Conservation (phyloP, 2,329 filamentous ascomycete genomes). For the Kalmusia sp. region DNA sequence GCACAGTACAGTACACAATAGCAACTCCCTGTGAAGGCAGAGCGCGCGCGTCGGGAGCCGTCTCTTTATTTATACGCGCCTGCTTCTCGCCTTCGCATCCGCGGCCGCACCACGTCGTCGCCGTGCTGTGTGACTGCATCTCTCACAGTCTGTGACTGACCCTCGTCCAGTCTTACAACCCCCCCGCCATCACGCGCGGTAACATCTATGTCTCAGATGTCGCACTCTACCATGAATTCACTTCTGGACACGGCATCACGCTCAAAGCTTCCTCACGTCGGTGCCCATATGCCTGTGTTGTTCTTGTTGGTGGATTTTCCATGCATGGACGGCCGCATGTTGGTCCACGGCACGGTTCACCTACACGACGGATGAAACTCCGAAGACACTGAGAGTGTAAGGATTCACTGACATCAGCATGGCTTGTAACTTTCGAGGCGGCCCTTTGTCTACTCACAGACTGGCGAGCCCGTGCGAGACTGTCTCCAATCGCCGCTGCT, state of each 20-base stretch:
- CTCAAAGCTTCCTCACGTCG: neutral
- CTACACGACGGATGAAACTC: neutral
- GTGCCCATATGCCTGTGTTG: neutral
- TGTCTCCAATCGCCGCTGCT: neutral
- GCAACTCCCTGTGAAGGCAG: neutral
- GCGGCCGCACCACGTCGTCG: neutral
- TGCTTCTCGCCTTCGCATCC: neutral
- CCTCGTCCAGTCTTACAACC: conserved; percentile 4
- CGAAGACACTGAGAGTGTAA: neutral
- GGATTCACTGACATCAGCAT: conserved; percentile 5
- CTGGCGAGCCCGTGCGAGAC: neutral
- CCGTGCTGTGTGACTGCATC: neutral
- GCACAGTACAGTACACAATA: neutral
- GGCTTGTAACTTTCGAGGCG: neutral
- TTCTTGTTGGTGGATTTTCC: neutral
- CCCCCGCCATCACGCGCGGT: conserved; percentile 1
- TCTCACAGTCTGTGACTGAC: neutral
- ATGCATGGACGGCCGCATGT: neutral
- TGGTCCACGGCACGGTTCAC: neutral
- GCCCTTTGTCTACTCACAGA: neutral
- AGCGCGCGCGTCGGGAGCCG: neutral
- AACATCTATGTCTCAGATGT: neutral
- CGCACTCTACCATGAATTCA: neutral
- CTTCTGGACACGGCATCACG: neutral
- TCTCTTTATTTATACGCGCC: neutral